Percentiles rank a stretch among this genome's conserved stretches.
phyloP scores from a whole-genome alignment of 2,329 filamentous ascomycete species.

The Kalmusia sp. region DNA sequence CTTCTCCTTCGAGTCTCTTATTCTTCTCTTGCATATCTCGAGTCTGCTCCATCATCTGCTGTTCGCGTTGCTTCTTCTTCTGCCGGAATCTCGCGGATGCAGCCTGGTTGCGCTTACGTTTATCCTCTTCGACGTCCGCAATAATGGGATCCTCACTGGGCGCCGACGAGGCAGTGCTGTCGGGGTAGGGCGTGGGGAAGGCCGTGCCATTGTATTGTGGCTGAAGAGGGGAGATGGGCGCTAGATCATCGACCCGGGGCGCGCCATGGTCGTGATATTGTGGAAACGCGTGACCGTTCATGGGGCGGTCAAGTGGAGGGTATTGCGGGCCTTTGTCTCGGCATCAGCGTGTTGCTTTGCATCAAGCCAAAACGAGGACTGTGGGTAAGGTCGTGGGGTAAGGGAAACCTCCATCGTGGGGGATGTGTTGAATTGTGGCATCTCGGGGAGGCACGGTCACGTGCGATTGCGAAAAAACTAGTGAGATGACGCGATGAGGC shows the following conservation, averaged over 20 bases:
- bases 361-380: constrained; percentile 11
- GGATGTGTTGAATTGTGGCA: constrained; percentile 6
- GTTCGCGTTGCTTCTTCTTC: constrained; percentile 96
- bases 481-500: constrained; percentile 23
- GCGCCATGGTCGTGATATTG: constrained; percentile 30
- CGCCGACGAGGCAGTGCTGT: constrained; percentile 30
- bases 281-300: constrained; percentile 35
- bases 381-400: constrained; percentile 8
- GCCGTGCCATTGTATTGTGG: constrained; percentile 22
- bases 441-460: constrained; percentile 14
- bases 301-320: constrained; percentile 29
- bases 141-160: constrained; percentile 35
- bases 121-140: constrained; percentile 78
- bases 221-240: constrained; percentile 37
- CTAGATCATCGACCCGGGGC: constrained; percentile 38
- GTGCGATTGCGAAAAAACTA: constrained; percentile 27
- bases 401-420: constrained; percentile 12
- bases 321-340: constrained; percentile 34
- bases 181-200: constrained; percentile 27
- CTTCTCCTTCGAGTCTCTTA: constrained; percentile 67
- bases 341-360: constrained; percentile 31
- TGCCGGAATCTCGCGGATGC: constrained; percentile 88
- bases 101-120: constrained; percentile 86
- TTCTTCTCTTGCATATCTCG: constrained; percentile 85
- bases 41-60: constrained; percentile 64